Evolutionary conservation across 2,329 filamentous ascomycete species (phyloP), one percentile per base, ranked within the genome.

Genomic region (Gremmenia infestans): DNA sequence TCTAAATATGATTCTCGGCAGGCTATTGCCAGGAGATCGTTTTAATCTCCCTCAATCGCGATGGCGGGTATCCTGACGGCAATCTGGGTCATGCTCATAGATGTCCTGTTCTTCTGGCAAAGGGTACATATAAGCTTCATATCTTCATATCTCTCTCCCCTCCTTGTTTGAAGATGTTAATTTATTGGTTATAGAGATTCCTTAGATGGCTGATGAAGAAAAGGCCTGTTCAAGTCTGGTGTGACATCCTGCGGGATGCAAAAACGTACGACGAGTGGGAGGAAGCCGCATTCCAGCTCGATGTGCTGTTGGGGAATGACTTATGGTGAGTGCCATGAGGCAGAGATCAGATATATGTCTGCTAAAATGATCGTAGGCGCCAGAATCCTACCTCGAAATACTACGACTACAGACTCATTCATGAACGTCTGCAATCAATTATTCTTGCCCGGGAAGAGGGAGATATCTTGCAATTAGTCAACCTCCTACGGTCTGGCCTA

Each of bases 401-500:
- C 73, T 97, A 96, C 72, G 91, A 96, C 72, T 93, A 90, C 76
- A 81, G 85, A 53, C 83, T 96, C 57, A 94, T 97, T 63, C 82
- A 87, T 67, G 82, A 89, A 68, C 84, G 91, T 19, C 77, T 93
- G 46, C 81, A 86, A 65, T 85, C 84, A 42, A 81, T 95, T 56
- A 81, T 86, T 59, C 78, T 80, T 49, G 86, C 87, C 5, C 81
- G 87, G 35, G 84, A 89, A 64, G 80, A 85, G 46, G 83, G 83
- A 61, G 87, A 96, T 70, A 80, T 92, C 45, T 78, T 90, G 54
- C 81, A 82, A 15, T 77, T 96, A 7, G 85, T 91, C 57, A 91
- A 91, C 67, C 79, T 95, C 17, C 78, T 96, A 40, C 86, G 91
- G 25, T 91, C 89, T 14, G 91, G 85, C 3, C 77, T 88, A 17